Base-by-base conservation (phyloP, 257 asterid genomes). In the Solanum pimpinellifolium region DNA sequence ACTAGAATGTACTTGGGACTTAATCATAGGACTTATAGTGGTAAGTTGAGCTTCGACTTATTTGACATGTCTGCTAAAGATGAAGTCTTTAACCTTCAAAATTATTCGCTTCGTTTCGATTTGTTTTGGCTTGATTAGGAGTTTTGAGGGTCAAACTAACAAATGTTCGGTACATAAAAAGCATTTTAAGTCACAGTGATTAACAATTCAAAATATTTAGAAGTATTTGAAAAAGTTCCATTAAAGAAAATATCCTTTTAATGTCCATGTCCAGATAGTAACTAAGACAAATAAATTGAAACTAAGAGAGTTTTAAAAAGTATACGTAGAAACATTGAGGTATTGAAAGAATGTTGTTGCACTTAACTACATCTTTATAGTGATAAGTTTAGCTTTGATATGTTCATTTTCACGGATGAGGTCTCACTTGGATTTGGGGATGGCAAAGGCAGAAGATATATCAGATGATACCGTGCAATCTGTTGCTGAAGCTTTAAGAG, bases 371-470 rank as follows among this genome's bases (percentile, higher is more conserved):
- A 86, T 69, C 41, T 86, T 78, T 18, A 16, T 83, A 97, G 99
- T 96, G 99, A 95, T 96, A 33, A 92, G 93, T 89, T 90, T 97
- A 96, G 94, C 97, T 6, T 87, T 97, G 91, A 84, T 97, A 82
- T 93, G 91, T 85, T 96, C 99, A 1, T 97, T 97, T 88, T 87
- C 97, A 74, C 96, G 98, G 87, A 96, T 97, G 99, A 95, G 97
- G 88, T 78, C 89, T 80, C 98, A 97, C 91, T 86, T 97, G 89
- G 88, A 92, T 44, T 88, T 97, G 89, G 98, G 98, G 74, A 98
- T 92, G 37, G 92, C 86, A 31, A 96, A 93, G 89, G 90, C 94
- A 52, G 99, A 95, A 85, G 98, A 97, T 66, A 88, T 97, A 68
- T 44, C 95, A 14, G 97, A 92, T 86, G 98, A 95, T 80, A 96